Base-by-base conservation (phyloP, 1,139 yeast species). In the Pichia sp. region DNA sequence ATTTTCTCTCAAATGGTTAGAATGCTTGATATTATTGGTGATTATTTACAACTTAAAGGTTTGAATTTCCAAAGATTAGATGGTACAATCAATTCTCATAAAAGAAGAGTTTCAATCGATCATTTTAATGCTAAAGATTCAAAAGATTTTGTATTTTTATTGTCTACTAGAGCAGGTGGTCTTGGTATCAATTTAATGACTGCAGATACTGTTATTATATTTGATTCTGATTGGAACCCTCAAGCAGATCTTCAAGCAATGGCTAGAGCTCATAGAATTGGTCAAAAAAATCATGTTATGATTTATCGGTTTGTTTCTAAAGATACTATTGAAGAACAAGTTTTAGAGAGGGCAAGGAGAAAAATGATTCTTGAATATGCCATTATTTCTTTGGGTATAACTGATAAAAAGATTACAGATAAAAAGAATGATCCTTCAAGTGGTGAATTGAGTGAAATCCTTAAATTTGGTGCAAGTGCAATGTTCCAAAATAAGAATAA, bases 191-290 rank as follows among this genome's bases (percentile, higher is more conserved):
- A 91, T 60, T 71, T 93, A 59, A 91, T 89, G 97, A 91, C 98
- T 5, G 98, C 99, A 4, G 99, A 91, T 58, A 91, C 98, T 4
- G 99, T 91, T 28, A 85, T 91, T 52, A 88, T 91, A 34, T 91
- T 91, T 64, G 99, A 91, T 64, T 84, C 96, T 11, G 99, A 91
- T 67, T 91, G 99, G 99, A 91, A 91, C 58, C 97, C 97, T 1
- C 97, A 91, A 63, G 97, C 97, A 1, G 98, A 89, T 71, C 68
- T 89, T 52, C 97, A 91, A 64, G 98, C 98, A 4, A 93, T 93
- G 99, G 99, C 98, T 0, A 79, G 99, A 65, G 99, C 98, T 4
- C 99, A 91, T 65, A 80, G 99, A 69, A 91, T 91, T 58, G 99
- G 99, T 14, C 99, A 91, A 62, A 91, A 91, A 62, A 88, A 85